These are phyloP conservation scores for Amphicarpaea edgeworthii DNA, from an alignment of 306 rosid species.

Conservation along the genomic window DNA sequence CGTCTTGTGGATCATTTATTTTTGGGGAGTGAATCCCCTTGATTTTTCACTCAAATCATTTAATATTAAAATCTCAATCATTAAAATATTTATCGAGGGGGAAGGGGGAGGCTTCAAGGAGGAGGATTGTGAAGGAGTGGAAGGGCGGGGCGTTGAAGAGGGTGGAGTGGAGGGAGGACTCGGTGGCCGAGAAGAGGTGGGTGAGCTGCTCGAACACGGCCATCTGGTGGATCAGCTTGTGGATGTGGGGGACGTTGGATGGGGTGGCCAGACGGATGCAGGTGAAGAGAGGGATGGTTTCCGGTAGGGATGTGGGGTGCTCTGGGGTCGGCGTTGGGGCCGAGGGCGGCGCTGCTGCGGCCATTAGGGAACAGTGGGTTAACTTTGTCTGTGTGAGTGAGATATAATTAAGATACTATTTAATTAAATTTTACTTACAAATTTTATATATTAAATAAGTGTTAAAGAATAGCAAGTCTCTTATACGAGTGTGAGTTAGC, in stretches of 20 bases:
- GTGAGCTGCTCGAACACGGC: slow-evolving; percentile 83
- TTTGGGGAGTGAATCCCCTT: too few species aligned
- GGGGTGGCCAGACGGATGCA: slow-evolving; percentile 76
- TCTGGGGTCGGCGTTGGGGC: slow-evolving; percentile 63
- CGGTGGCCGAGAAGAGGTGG: slow-evolving; percentile 74
- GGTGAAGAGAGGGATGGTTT: slow-evolving; percentile 61
- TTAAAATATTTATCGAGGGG: too few species aligned
- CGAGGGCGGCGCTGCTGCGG: slow-evolving; percentile 89
- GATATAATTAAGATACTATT: too few species aligned
- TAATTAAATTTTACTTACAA: too few species aligned
- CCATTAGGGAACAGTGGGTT: too few species aligned
- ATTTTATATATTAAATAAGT: too few species aligned
- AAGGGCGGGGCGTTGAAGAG: slow-evolving; percentile 69
- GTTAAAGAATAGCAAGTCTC: too few species aligned
- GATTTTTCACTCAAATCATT: too few species aligned
- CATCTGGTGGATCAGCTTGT: slow-evolving; percentile 84
- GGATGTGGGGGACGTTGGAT: slow-evolving; percentile 78
- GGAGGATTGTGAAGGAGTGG: slow-evolving; percentile 78
- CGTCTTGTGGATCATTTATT: too few species aligned
- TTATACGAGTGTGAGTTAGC: too few species aligned
- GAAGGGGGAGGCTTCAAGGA: slow-evolving; percentile 71
- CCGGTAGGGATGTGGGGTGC: slow-evolving; percentile 41
- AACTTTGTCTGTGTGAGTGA: too few species aligned
- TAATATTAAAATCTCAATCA: too few species aligned
- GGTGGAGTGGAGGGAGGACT: slow-evolving; percentile 66